Percentiles rank a stretch among this genome's conserved stretches.
These are phyloP conservation scores for Pichia sp. DNA, from an alignment of 1,139 yeast genomes.

Conservation along the genomic window DNA sequence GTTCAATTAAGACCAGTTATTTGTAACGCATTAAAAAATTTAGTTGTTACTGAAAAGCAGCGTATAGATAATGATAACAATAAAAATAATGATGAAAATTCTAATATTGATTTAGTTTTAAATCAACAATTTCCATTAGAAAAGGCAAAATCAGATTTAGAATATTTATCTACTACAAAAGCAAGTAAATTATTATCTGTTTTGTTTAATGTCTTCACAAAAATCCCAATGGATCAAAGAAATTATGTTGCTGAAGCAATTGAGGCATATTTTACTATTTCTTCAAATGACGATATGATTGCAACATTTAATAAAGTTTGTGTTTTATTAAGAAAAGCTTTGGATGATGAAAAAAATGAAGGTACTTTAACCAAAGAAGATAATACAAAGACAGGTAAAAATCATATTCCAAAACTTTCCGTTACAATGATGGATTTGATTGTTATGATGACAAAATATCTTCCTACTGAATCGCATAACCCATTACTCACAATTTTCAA, in stretches of 20 bases:
- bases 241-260: constrained; percentile 81
- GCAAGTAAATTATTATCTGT: constrained; percentile 78
- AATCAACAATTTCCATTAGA: constrained; percentile 56
- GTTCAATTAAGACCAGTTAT: constrained; percentile 71
- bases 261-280: constrained; percentile 68
- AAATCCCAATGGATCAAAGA: constrained; percentile 78
- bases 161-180: constrained; percentile 51
- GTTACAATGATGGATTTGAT: constrained; percentile 87
- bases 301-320: constrained; percentile 83
- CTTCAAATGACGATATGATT: constrained; percentile 60
- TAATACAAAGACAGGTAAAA: constrained; percentile 25
- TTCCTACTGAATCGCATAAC: constrained; percentile 63
- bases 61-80: constrained; percentile 33
- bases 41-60: constrained; percentile 71
- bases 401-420: constrained; percentile 45
- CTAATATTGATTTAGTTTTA: constrained; percentile 40
- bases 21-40: constrained; percentile 70
- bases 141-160: constrained; percentile 51
- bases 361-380: constrained; percentile 28
- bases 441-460: constrained; percentile 78
- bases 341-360: constrained; percentile 52
- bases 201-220: constrained; percentile 82
- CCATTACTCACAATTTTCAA: constrained; percentile 76
- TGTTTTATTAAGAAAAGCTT: constrained; percentile 62
- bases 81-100: constrained; percentile 35